Base-by-base conservation (phyloP, 2,329 filamentous ascomycete species). In the Fusarium sp. region DNA sequence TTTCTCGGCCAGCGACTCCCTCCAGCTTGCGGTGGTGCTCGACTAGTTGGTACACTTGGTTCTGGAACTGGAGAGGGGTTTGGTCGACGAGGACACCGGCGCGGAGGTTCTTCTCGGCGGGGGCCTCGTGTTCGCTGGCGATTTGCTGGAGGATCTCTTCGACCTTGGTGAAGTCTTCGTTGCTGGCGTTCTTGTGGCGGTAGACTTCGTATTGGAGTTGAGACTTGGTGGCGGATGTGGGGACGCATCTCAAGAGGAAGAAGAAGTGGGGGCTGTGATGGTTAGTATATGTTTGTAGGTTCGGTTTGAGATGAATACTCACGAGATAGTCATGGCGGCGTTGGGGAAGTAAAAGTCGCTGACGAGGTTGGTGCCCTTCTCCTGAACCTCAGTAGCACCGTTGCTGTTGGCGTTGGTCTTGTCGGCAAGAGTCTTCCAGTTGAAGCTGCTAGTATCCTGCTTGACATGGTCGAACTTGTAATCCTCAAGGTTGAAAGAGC, bases 381-480 rank as follows among this genome's bases (percentile, higher is more conserved):
- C 58, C 1, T 50, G 51, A 15, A 65, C 6, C 15, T 63, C 55
- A 2, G 46, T 27, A 18, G 50, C 4, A 8, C 32, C 55, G 30
- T 81, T 29, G 30, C 63, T 53, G 38, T 47, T 55, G 9, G 55
- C 34, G 30, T 47, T 63, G 6, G 60, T 67, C 45, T 72, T 72
- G 25, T 72, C 69, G 24, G 84, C 84, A 38, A 88, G 75, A 8
- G 85, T 84, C 78, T 89, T 89, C 87, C 87, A 89, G 78, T 89
- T 89, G 73, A 85, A 87, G 29, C 83, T 81, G 2, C 84, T 84
- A 9, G 85, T 80, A 81, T 87, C 84, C 64, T 86, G 82, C 84
- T 85, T 88, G 6, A 78, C 76, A 70, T 89, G 86, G 67, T 89
- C 86, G 68, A 88, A 89, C 11, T 78, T 73, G 75, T 88, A 90